Evolutionary conservation across 2,329 filamentous ascomycete species (phyloP).

Genomic region (Cercospora canescens): DNA sequence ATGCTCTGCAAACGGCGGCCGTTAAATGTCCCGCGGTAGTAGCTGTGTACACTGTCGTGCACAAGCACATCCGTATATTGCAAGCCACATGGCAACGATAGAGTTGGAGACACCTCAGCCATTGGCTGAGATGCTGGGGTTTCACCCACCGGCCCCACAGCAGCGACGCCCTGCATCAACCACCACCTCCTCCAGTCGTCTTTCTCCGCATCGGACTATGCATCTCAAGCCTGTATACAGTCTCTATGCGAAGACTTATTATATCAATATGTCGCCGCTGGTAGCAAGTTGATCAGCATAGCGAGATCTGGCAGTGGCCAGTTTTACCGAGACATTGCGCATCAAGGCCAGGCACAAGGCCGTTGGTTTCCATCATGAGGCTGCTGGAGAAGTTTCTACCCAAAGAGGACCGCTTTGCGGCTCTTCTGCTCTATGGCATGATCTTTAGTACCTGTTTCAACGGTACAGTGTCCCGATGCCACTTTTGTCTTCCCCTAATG

Average conservation of each 20-base stretch:
- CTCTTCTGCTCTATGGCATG: constrained; percentile 42
- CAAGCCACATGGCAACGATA: not conserved
- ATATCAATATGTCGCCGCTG: not conserved
- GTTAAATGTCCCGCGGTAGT: not conserved
- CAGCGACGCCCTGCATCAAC: not conserved
- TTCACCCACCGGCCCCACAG: not conserved
- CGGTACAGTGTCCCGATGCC: too few species aligned
- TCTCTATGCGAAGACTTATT: not conserved
- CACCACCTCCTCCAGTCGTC: not conserved
- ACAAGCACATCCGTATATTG: not conserved
- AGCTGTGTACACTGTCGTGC: not conserved
- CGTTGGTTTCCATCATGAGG: constrained; percentile 28
- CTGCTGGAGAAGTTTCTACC: constrained; percentile 40
- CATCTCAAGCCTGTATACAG: not conserved
- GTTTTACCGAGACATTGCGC: not conserved
- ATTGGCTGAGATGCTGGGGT: not conserved
- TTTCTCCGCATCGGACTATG: constrained; percentile 8
- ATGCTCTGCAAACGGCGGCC: not conserved
- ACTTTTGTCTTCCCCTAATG: not conserved
- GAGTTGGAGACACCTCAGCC: not conserved
- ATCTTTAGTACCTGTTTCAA: constrained; percentile 45
- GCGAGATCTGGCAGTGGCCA: not conserved
- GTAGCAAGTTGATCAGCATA: not conserved
- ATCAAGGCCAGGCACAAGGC: not conserved
- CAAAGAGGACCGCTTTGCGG: constrained; percentile 42